phyloP scores from a whole-genome alignment of 768 basidiomycete species.

The button mushroom (Agaricus bisporus) region DNA sequence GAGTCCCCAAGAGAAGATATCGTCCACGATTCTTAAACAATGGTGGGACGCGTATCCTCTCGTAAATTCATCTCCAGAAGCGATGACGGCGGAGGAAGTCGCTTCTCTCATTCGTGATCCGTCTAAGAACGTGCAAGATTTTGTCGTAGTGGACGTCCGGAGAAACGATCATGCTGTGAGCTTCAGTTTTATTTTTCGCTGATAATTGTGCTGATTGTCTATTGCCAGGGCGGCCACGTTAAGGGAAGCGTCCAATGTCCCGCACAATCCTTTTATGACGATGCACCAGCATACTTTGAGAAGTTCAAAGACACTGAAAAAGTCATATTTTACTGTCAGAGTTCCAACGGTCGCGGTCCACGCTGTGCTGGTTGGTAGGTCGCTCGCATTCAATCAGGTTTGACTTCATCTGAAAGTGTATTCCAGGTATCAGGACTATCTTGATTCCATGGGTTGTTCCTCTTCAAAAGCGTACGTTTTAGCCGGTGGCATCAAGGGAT shows the following conservation, averaged over 20 bases:
- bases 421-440: slow-evolving; percentile 44
- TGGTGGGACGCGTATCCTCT: slow-evolving; percentile 55
- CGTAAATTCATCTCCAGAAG: slow-evolving; percentile 24
- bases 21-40: slow-evolving; percentile 27
- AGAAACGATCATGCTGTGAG: slow-evolving; percentile 39
- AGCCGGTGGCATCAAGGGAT: slow-evolving; percentile 37
- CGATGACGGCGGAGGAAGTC: slow-evolving; percentile 31
- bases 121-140: slow-evolving; percentile 12
- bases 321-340: slow-evolving; percentile 51
- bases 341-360: slow-evolving; percentile 45
- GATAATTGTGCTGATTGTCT: neutral
- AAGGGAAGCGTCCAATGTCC: slow-evolving; percentile 41
- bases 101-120: slow-evolving; percentile 24
- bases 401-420: neutral
- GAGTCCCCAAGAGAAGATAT: neutral
- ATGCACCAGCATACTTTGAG: slow-evolving; percentile 34
- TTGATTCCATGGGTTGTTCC: slow-evolving; percentile 23
- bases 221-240: slow-evolving; percentile 45
- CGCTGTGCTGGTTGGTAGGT: slow-evolving; percentile 50
- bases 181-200: neutral
- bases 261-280: slow-evolving; percentile 46
- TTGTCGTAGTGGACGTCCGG: slow-evolving; percentile 46
- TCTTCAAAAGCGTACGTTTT: slow-evolving; percentile 34
- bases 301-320: slow-evolving; percentile 29
- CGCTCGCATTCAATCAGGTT: neutral